A percentile compares a stretch with the other conserved stretches of the same genome.
phyloP scores from a whole-genome alignment of 1,139 yeast species.

The Kluyveromyces sp. region DNA sequence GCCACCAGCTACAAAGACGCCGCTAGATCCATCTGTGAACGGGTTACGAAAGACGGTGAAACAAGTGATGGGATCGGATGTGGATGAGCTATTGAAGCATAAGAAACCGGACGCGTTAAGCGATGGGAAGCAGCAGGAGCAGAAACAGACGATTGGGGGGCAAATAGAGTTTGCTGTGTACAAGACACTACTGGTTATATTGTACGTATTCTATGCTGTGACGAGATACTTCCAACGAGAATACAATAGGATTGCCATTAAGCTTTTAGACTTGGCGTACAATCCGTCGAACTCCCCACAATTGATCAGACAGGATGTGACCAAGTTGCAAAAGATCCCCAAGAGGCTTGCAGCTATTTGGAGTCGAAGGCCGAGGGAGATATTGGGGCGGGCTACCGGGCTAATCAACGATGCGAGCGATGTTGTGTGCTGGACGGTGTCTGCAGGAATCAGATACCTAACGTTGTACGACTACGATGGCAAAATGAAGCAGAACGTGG shows the following conservation, averaged over 20 bases:
- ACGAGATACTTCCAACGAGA: constrained; percentile 45
- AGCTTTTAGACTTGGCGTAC: constrained; percentile 56
- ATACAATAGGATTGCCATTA: constrained; percentile 49
- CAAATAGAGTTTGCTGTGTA: constrained; percentile 26
- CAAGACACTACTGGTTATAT: constrained; percentile 41
- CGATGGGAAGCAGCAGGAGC: no score
- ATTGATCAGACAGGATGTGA: constrained; percentile 76
- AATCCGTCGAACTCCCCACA: constrained; percentile 83
- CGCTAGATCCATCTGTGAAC: constrained; percentile 1
- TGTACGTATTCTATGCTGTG: constrained; percentile 51
- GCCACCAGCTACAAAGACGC: constrained; percentile 5
- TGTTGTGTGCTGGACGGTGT: constrained; percentile 76
- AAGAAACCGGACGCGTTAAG: background rate
- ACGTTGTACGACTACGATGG: constrained; percentile 81
- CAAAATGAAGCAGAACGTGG: constrained; percentile 44
- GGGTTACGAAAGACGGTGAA: constrained; percentile 2
- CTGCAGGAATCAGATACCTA: constrained; percentile 69
- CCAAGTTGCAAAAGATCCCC: constrained; percentile 67
- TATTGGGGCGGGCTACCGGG: constrained; percentile 84
- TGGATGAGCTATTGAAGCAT: background rate
- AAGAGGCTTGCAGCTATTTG: constrained; percentile 65
- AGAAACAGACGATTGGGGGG: constrained; percentile 4
- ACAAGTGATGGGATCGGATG: constrained; percentile 1
- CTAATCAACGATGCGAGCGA: constrained; percentile 71
- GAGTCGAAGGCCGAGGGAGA: constrained; percentile 66